Base-by-base conservation (phyloP, 371 early-diverging fungal genomes). In the Lichtheimia hyalospora region DNA sequence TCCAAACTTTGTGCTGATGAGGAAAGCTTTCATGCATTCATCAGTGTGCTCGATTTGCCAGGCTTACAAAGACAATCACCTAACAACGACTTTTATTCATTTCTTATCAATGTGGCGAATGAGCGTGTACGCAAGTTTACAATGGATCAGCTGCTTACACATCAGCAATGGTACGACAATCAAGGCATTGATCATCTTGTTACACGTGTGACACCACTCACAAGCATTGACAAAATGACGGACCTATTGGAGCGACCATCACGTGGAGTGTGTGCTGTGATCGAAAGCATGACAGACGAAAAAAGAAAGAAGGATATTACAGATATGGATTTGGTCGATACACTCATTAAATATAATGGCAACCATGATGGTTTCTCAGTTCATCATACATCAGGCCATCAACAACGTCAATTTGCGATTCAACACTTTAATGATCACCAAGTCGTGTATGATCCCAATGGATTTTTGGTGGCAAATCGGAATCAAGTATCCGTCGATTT, bases 401-500 rank as follows among this genome's bases (percentile, higher is more conserved):
- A 75, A 0, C 57, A 64, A 13, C 71, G 81, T 8, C 68, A 64
- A 13, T 94, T 94, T 71, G 78, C 83, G 58, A 84, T 97, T 50
- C 81, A 87, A 56, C 97, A 97, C 72, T 95, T 85, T 68, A 74
- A 85, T 15, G 84, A 79, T 6, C 34, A 34, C 18, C 71, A 79
- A 52, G 90, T 93, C 16, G 77, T 74, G 13, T 97, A 97, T 71
- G 82, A 84, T 27, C 82, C 88, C 41, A 77, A 81, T 44, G 85
- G 85, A n/a, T 93, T 96, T 61, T 58, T 89, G 62, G 87, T 82
- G n/a, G 68, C 73, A 60, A 93, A 95, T 73, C 69, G 75, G 8
- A 91, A 89, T 61, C 80, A 77, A 28, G 65, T 80, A 13, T 81
- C 87, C 34, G 83, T 92, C n/a, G 96, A 96, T 70, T 93, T 96